Evolutionary conservation across 768 basidiomycete species (phyloP).

Genomic region (Mycena albidolilacea): DNA sequence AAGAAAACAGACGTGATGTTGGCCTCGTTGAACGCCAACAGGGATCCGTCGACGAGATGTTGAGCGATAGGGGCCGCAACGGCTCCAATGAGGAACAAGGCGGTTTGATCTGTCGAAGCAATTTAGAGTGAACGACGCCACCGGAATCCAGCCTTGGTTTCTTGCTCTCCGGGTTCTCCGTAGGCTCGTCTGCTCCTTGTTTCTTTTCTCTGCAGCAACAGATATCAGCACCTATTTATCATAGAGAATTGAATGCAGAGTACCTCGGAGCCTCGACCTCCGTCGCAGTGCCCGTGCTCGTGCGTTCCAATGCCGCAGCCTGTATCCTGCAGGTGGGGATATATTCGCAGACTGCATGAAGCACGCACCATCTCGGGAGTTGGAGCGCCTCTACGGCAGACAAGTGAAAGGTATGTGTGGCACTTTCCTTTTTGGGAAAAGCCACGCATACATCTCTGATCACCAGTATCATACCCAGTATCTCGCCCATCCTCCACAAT

Average conservation of each 20-base stretch:
- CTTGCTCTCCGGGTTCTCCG: conserved; percentile 64
- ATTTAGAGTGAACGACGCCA: conserved; percentile 37
- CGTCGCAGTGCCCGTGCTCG: conserved; percentile 26
- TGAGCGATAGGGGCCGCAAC: conserved; percentile 79
- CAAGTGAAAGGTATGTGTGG: too few species aligned
- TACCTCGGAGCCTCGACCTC: conserved; percentile 38
- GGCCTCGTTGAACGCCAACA: conserved; percentile 68
- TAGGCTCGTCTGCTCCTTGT: conserved; percentile 62
- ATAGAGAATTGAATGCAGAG: neutral
- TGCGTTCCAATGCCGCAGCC: conserved; percentile 87
- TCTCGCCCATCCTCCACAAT: too few species aligned
- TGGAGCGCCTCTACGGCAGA: conserved; percentile 67
- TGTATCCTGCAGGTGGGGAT: conserved; percentile 96
- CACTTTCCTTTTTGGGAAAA: too few species aligned
- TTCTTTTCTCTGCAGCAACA: conserved; percentile 59
- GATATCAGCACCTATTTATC: neutral
- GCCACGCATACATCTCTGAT: too few species aligned
- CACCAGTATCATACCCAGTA: too few species aligned
- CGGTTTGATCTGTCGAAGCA: conserved; percentile 66
- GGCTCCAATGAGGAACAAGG: conserved; percentile 78
- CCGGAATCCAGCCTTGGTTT: conserved; percentile 59
- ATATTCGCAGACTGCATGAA: conserved; percentile 80
- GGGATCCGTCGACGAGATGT: conserved; percentile 70
- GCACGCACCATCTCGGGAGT: conserved; percentile 78
- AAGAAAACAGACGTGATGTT: conserved; percentile 65